Evolutionary conservation across 2,329 filamentous ascomycete species (phyloP).

Genomic region (Xylaria sp.): DNA sequence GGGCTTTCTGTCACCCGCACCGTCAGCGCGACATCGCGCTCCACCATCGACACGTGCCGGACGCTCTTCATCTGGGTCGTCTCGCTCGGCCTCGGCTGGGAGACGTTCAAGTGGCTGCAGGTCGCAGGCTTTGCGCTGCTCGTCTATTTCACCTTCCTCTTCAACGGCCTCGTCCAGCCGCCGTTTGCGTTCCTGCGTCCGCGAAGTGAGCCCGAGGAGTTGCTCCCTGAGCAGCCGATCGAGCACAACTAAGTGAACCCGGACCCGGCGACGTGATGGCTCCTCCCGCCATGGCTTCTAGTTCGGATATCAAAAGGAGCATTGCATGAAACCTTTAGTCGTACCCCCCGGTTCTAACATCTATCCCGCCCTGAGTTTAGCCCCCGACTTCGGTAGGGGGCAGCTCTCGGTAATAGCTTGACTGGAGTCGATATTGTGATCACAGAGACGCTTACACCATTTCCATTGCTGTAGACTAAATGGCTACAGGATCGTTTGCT

Average conservation of each 20-base stretch:
- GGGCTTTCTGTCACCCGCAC: slow-evolving; percentile 89
- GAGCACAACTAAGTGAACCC: slow-evolving; percentile 64
- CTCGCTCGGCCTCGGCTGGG: slow-evolving; percentile 92
- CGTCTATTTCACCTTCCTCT: slow-evolving; percentile 96
- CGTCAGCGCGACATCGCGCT: slow-evolving; percentile 91
- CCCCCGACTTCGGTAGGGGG: background rate
- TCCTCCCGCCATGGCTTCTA: background rate
- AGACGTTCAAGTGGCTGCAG: slow-evolving; percentile 97
- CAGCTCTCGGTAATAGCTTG: background rate
- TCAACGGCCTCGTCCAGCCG: slow-evolving; percentile 91
- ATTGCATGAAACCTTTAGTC: background rate
- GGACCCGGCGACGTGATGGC: background rate
- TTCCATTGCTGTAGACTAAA: background rate
- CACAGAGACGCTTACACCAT: background rate
- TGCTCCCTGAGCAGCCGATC: slow-evolving; percentile 85
- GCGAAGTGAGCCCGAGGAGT: slow-evolving; percentile 65
- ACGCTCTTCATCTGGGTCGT: slow-evolving; percentile 99
- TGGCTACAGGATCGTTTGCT: background rate
- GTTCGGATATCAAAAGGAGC: background rate
- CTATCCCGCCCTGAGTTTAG: background rate
- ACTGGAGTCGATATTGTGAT: background rate
- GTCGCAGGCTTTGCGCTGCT: slow-evolving; percentile 87
- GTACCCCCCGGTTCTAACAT: background rate
- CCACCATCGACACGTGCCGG: slow-evolving; percentile 96
- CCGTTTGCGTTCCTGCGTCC: slow-evolving; percentile 75